Conservation (phyloP, 1,284 basidiomycete genomes). For the Trametes hirsuta region DNA sequence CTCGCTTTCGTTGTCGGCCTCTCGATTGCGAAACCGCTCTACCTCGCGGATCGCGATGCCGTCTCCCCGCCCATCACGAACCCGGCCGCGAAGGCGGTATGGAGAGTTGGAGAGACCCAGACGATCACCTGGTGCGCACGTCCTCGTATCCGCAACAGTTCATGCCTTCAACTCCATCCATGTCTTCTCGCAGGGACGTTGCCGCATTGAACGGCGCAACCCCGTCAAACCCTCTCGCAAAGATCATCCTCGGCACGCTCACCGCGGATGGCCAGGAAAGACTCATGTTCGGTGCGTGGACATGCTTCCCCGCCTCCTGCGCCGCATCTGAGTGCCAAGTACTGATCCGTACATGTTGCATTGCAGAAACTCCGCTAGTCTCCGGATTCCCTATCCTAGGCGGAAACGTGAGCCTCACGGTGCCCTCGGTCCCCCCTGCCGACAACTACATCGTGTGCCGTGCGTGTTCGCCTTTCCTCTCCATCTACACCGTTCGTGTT, state of each 20-base stretch:
- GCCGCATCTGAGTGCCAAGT: neutral
- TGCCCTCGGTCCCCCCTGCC: conserved; percentile 30
- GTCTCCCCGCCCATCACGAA: conserved; percentile 22
- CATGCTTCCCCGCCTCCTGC: neutral
- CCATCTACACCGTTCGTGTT: neutral
- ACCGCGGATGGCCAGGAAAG: conserved; percentile 37
- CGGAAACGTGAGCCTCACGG: conserved; percentile 30
- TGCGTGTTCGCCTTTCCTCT: conserved; percentile 21
- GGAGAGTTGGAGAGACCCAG: conserved; percentile 21
- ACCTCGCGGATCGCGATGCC: conserved; percentile 15
- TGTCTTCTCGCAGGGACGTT: neutral
- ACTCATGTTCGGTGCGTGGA: conserved; percentile 36
- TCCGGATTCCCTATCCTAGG: conserved; percentile 27
- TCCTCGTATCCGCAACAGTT: neutral
- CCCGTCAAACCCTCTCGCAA: conserved; percentile 39
- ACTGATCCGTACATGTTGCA: neutral
- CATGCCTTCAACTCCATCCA: neutral
- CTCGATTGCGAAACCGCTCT: conserved; percentile 7
- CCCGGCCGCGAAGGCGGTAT: conserved; percentile 20
- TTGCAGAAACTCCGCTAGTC: conserved; percentile 33
- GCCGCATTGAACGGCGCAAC: conserved; percentile 8
- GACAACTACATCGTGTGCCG: conserved; percentile 35
- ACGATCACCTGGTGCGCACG: conserved; percentile 21
- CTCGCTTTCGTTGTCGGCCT: conserved; percentile 3
- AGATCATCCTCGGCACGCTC: conserved; percentile 39